These are phyloP conservation scores for Westerdykella sp. DNA, from an alignment of 2,329 filamentous ascomycete species.

Conservation along the genomic window DNA sequence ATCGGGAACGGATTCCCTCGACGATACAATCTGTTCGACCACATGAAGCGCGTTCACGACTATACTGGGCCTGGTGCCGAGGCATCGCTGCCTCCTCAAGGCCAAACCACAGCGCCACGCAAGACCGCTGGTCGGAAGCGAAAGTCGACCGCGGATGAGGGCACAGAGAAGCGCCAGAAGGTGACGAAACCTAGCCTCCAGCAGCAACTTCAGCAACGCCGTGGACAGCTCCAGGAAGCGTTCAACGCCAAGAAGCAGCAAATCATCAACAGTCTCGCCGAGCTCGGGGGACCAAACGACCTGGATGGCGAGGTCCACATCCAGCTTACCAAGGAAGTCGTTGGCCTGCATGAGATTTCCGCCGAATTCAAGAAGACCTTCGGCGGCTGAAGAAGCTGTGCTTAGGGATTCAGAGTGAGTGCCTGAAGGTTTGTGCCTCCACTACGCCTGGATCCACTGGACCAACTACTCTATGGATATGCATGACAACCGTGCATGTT, in stretches of 20 bases:
- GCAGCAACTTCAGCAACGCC: constrained; percentile 29
- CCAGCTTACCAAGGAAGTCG: constrained; percentile 32
- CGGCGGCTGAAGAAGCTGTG: constrained; percentile 26
- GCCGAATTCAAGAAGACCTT: constrained; percentile 26
- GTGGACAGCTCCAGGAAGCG: constrained; percentile 24
- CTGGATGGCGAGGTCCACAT: constrained; percentile 21
- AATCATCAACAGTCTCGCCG: constrained; percentile 28
- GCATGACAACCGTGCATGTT: constrained; percentile 16
- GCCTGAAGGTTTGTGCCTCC: constrained; percentile 4
- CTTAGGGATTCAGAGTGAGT: constrained; percentile 4
- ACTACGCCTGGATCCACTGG: constrained; percentile 14
- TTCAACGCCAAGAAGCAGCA: constrained; percentile 32
- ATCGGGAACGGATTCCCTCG: constrained; percentile 85
- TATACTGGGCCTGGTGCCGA: constrained; percentile 40
- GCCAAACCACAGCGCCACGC: constrained; percentile 16
- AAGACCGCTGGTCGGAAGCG: constrained; percentile 30
- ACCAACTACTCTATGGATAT: constrained; percentile 9
- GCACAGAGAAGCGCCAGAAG: constrained; percentile 31
- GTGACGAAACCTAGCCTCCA: constrained; percentile 26
- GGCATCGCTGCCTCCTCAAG: constrained; percentile 23
- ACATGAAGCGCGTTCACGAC: constrained; percentile 91
- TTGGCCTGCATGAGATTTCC: constrained; percentile 31
- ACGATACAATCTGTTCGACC: constrained; percentile 92
- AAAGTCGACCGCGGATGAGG: constrained; percentile 28
- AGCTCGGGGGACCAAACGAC: constrained; percentile 30